Evolutionary conservation across 768 basidiomycete genomes (phyloP), one percentile per base, ranked within the genome.

Genomic region (Kockovaella imperatae): DNA sequence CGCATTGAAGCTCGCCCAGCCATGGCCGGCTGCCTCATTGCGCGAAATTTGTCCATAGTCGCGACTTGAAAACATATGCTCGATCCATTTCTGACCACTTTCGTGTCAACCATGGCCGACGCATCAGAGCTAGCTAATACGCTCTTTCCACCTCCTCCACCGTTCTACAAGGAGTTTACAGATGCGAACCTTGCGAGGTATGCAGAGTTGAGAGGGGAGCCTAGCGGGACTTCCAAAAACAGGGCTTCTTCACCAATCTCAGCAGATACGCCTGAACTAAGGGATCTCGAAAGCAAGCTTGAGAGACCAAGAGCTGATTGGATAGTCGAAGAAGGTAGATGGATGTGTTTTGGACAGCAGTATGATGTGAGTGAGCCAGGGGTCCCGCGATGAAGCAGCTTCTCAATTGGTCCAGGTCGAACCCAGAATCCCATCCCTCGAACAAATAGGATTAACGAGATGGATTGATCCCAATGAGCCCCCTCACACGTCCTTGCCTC

Each of bases 81-180:
- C n/a, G n/a, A n/a, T n/a, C n/a, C n/a, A n/a, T n/a, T n/a, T n/a
- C n/a, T n/a, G n/a, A n/a, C n/a, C n/a, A n/a, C n/a, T n/a, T n/a
- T n/a, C n/a, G n/a, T n/a, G n/a, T n/a, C n/a, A n/a, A n/a, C n/a
- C n/a, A n/a, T n/a, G n/a, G n/a, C n/a, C n/a, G n/a, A n/a, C n/a
- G n/a, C n/a, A n/a, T n/a, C 54, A 24, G 44, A 41, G 2, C 57
- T 67, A 24, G 54, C 64, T 25, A 67, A 67, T 34, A 62, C 64
- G 4, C 53, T 67, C 38, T 67, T 62, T 39, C 64, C 64, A 0
- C 64, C 64, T 11, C 64, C 64, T 10, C 64, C 64, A 0, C 25
- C 47, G 10, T 61, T 53, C 49, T 67, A 54, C 39, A 59, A 54
- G 34, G 45, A 35, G 1, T 66, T 31, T 45, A 60, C 64, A 3